A percentile compares a stretch with the other conserved stretches of the same genome.
These are phyloP conservation scores for Asterella californica DNA, from an alignment of 225 moss, liverwort and hornwort species.

Conservation along the genomic window DNA sequence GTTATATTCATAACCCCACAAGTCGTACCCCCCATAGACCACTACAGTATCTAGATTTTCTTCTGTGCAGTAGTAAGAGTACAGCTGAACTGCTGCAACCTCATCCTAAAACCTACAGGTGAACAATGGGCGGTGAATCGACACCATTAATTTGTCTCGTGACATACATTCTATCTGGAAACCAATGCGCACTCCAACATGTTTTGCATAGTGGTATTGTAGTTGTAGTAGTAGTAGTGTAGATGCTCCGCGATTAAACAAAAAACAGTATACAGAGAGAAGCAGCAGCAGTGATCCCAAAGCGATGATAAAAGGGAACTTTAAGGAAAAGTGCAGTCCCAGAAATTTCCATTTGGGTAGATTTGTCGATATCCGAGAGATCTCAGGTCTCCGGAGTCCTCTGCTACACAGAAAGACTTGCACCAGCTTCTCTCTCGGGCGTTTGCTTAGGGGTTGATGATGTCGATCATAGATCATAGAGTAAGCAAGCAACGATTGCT, in stretches of 20 bases:
- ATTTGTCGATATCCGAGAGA: not conserved
- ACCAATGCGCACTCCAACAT: not conserved
- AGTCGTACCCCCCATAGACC: not conserved
- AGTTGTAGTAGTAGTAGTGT: too few relatives aligned
- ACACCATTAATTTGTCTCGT: constrained; percentile 2
- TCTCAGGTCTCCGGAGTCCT: too few relatives aligned
- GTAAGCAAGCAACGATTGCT: not conserved
- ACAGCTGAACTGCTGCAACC: too few relatives aligned
- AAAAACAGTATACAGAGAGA: too few relatives aligned
- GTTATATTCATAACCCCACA: not conserved
- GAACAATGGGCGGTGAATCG: constrained; percentile 1
- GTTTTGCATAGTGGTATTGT: not conserved
- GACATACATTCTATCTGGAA: constrained; percentile 3
- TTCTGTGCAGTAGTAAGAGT: not conserved
- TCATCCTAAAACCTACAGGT: not conserved
- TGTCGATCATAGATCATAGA: not conserved
- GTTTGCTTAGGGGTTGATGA: not conserved
- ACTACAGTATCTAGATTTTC: constrained; percentile 1
- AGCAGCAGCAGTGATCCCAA: not conserved
- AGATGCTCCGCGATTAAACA: not conserved
- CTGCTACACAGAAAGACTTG: not conserved
- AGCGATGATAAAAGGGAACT: not conserved
- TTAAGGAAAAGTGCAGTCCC: not conserved
- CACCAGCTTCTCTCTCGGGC: not conserved
- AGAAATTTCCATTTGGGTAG: not conserved